A percentile compares a stretch with the other conserved stretches of the same genome.
Conservation (phyloP, 2,329 filamentous ascomycete species). For the Pyrenochaeta sp. region DNA sequence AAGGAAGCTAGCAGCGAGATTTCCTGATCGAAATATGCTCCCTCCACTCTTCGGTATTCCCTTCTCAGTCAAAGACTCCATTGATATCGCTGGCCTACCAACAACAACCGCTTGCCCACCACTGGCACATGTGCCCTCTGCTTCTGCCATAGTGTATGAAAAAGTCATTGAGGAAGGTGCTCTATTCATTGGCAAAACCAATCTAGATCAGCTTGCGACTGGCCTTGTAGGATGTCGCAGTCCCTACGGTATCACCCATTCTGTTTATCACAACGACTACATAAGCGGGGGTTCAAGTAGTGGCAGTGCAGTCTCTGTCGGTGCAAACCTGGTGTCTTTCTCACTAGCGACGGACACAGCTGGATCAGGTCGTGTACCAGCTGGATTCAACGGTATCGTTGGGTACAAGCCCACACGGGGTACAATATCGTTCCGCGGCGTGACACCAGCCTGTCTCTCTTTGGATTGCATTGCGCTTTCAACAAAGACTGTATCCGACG, state of each 20-base stretch:
- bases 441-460: slow-evolving; percentile 65
- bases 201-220: slow-evolving; percentile 70
- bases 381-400: slow-evolving; percentile 64
- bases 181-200: slow-evolving; percentile 67
- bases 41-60: slow-evolving; percentile 65
- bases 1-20: slow-evolving; percentile 52
- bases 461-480: slow-evolving; percentile 67
- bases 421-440: slow-evolving; percentile 59
- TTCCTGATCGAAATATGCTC: slow-evolving; percentile 49
- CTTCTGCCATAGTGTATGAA: slow-evolving; percentile 61
- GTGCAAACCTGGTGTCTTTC: slow-evolving; percentile 62
- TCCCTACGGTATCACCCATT: slow-evolving; percentile 65
- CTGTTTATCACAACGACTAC: slow-evolving; percentile 59
- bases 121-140: slow-evolving; percentile 58
- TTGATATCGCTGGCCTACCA: slow-evolving; percentile 60
- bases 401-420: slow-evolving; percentile 62
- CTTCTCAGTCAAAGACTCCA: slow-evolving; percentile 66
- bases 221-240: slow-evolving; percentile 68
- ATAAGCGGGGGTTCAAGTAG: slow-evolving; percentile 67
- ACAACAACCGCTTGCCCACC: slow-evolving; percentile 63
- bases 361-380: slow-evolving; percentile 62
- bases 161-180: slow-evolving; percentile 62
- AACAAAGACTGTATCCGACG: slow-evolving; percentile 59
- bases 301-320: slow-evolving; percentile 64
- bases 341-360: slow-evolving; percentile 66